Evolutionary conservation across 148 eudicot genomes (phyloP).

Genomic region (Rhododendron simsii): DNA sequence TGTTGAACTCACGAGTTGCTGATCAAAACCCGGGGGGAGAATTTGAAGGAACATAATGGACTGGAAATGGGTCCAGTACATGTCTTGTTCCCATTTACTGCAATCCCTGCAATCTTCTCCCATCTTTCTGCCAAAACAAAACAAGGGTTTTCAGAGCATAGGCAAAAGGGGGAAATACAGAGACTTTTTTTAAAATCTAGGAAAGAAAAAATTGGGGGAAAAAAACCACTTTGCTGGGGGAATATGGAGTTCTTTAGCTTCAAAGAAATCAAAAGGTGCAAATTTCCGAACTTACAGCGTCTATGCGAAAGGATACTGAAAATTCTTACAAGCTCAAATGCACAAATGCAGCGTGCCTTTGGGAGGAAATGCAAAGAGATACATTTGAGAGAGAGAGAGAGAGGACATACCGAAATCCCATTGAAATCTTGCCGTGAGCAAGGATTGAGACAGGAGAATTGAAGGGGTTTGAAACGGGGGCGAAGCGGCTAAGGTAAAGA

Average conservation of each 20-base stretch:
- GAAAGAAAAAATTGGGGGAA: too few relatives aligned
- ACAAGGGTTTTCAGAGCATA: background rate
- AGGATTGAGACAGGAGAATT: too few relatives aligned
- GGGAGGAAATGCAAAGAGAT: background rate
- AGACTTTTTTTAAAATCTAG: background rate
- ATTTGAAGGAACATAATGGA: constrained; percentile 39
- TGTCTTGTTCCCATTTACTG: constrained; percentile 29
- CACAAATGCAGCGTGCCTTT: background rate
- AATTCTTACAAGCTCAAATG: background rate
- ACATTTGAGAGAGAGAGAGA: background rate
- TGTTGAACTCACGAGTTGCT: constrained; percentile 41
- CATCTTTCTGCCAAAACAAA: constrained; percentile 19
- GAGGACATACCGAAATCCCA: too few relatives aligned
- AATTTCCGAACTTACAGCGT: background rate
- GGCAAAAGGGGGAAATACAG: background rate
- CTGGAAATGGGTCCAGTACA: constrained; percentile 47
- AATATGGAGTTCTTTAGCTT: background rate
- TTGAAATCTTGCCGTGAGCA: too few relatives aligned
- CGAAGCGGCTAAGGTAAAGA: too few relatives aligned
- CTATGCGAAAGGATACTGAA: background rate
- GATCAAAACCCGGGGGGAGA: constrained; percentile 26
- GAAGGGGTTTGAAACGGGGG: too few relatives aligned
- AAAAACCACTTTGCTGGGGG: background rate
- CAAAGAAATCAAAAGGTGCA: background rate
- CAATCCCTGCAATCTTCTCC: constrained; percentile 34